Conservation (phyloP, 768 basidiomycete species). For the Pisolithus albus region DNA sequence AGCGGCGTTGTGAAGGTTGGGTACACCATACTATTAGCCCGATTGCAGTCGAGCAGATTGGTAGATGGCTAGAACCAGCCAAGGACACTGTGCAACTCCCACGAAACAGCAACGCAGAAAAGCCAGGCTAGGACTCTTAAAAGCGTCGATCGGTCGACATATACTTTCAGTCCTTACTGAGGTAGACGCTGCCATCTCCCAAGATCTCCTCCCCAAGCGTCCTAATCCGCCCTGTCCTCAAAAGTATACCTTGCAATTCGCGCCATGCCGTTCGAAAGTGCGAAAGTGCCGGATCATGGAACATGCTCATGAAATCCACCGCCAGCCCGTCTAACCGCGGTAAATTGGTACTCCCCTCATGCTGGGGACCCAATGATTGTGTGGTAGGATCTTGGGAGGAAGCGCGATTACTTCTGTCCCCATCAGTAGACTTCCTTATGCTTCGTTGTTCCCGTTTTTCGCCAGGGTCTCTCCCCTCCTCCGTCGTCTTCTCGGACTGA, state of each 20-base stretch:
- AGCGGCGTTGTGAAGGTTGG: too few species aligned
- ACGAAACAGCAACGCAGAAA: not conserved
- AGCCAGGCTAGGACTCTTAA: too few species aligned
- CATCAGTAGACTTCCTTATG: not conserved
- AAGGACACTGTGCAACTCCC: too few species aligned
- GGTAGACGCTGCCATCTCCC: constrained; percentile 19
- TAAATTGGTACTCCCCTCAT: too few species aligned
- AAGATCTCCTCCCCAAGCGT: constrained; percentile 11
- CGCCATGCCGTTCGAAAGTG: constrained; percentile 8
- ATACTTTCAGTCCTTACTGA: constrained; percentile 3
- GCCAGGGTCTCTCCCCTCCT: not conserved
- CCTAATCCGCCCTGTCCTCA: constrained; percentile 26
- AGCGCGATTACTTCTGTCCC: not conserved
- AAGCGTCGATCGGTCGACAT: too few species aligned
- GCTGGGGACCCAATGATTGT: not conserved
- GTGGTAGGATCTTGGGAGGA: not conserved
- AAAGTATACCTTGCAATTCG: constrained; percentile 5
- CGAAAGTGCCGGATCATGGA: constrained; percentile 2
- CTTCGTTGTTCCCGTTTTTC: not conserved
- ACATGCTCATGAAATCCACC: constrained; percentile 12
- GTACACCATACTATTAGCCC: not conserved
- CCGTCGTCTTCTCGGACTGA: not conserved
- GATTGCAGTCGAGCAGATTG: too few species aligned
- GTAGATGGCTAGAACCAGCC: too few species aligned
- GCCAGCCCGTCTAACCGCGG: constrained; percentile 16